phyloP scores from a whole-genome alignment of 495 filamentous ascomycete species.

The Talaromyces nanjingensis region DNA sequence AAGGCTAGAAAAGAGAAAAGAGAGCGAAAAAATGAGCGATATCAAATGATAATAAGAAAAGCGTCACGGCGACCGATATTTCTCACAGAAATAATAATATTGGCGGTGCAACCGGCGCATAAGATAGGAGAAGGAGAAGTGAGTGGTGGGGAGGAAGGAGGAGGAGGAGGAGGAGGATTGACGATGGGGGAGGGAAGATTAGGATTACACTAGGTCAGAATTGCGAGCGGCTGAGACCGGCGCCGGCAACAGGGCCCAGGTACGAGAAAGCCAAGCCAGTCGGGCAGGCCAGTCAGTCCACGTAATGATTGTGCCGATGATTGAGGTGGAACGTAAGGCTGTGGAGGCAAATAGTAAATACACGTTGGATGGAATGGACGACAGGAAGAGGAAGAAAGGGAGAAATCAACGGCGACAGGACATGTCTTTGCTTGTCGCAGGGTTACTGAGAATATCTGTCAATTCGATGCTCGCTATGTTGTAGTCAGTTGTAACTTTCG shows the following conservation, averaged over 20 bases:
- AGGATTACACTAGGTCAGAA: not conserved
- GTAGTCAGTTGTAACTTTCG: not conserved
- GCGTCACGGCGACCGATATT: not conserved
- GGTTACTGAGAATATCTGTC: not conserved
- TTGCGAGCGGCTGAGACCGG: conserved; percentile 4
- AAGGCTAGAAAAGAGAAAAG: not conserved
- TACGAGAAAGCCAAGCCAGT: not conserved
- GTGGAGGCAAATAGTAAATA: conserved; percentile 1
- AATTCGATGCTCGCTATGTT: not conserved
- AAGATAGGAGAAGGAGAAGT: not conserved
- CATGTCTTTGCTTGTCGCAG: not conserved
- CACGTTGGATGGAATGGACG: not conserved
- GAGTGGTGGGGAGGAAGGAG: not conserved
- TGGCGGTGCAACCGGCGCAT: not conserved
- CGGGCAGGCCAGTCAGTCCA: not conserved
- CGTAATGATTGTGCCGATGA: conserved; percentile 6
- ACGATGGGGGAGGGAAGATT: not conserved
- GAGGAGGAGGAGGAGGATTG: not conserved
- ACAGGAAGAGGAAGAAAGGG: not conserved
- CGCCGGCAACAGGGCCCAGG: not conserved
- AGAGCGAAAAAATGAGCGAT: not conserved
- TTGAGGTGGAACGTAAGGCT: conserved; percentile 1
- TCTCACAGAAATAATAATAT: not conserved
- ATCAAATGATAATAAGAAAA: not conserved
- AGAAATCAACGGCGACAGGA: not conserved